Base-by-base conservation (phyloP, 257 asterid species). In the Jasminum sambac region DNA sequence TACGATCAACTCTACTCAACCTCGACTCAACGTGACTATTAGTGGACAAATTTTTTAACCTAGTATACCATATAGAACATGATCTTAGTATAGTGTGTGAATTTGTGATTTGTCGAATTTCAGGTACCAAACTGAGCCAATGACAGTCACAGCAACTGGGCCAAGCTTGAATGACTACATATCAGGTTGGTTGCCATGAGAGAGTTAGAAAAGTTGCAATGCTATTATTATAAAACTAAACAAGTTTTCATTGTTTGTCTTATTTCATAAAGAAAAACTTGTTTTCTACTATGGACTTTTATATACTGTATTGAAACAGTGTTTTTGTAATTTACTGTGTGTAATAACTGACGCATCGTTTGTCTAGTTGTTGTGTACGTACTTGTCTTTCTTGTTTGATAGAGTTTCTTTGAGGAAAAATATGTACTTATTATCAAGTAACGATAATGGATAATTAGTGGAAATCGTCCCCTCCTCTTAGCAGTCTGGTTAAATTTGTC, bases 111-210 rank as follows among this genome's bases (percentile, higher is more conserved):
- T 55, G 36, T 36, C 41, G 67, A 59, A 48, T 43, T 75, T 68
- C 91, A 92, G 97, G 85, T 90, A 87, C 73, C 98, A 84, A 82
- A 77, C 62, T 63, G 96, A 90, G 74, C 89, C 84, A 66, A 74
- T 87, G 61, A 75, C 88, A 52, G 90, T 75, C 36, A 91, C 79
- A 80, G 86, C 74, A 77, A 95, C 96, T 59, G 97, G 97, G 23
- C 96, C 98, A 0, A 94, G 96, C 85, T 84, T 89, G 80, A 90
- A 84, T 84, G 84, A 89, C 92, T 94, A 83, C 91, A 89, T 94
- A 70, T 77, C 91, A 4, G 92, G 96, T 16, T 94, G 98, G 98
- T 84, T 90, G 65, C 89, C 91, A 60, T 88, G 88, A 90, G 57
- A 19, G 39, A 46, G 19, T n/a, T 21, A 16, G 5, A 46, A n/a